Conservation (phyloP, 192 early-diverging fungal genomes). For the Coemansia sp. region DNA sequence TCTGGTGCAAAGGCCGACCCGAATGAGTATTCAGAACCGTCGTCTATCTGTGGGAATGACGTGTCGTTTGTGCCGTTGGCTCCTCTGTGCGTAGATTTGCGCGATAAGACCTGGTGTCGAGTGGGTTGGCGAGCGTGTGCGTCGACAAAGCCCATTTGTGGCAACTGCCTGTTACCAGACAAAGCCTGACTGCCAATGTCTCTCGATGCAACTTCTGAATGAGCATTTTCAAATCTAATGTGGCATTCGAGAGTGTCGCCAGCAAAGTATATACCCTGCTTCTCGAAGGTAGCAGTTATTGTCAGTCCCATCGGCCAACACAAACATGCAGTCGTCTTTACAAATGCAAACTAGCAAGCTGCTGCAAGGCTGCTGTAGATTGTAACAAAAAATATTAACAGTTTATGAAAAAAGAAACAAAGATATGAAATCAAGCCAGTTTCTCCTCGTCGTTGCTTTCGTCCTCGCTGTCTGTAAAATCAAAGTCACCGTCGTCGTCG, state of each 20-base stretch:
- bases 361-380: neutral
- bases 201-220: slow-evolving; percentile 11
- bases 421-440: neutral
- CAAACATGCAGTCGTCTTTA: slow-evolving; percentile 2
- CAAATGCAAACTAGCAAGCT: neutral
- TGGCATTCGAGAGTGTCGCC: slow-evolving; percentile 55
- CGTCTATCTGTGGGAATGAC: slow-evolving; percentile 18
- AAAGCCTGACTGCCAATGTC: neutral
- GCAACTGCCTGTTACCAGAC: neutral
- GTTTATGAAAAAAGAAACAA: neutral
- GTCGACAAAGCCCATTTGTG: slow-evolving; percentile 1
- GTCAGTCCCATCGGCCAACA: slow-evolving; percentile 44
- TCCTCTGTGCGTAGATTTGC: slow-evolving; percentile 1
- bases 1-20: slow-evolving; percentile 10
- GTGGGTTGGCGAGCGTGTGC: slow-evolving; percentile 5
- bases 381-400: neutral
- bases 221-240: slow-evolving; percentile 47
- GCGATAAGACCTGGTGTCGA: slow-evolving; percentile 10
- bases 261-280: slow-evolving; percentile 53
- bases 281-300: slow-evolving; percentile 53
- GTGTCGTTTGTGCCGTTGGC: slow-evolving; percentile 1
- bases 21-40: slow-evolving; percentile 17
- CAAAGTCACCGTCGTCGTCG: slow-evolving; percentile 50
- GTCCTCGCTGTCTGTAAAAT: slow-evolving; percentile 49
- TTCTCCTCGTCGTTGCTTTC: slow-evolving; percentile 5